These are phyloP conservation scores for Sequoia sempervirens DNA, from an alignment of 75 land plant species.

Conservation along the genomic window DNA sequence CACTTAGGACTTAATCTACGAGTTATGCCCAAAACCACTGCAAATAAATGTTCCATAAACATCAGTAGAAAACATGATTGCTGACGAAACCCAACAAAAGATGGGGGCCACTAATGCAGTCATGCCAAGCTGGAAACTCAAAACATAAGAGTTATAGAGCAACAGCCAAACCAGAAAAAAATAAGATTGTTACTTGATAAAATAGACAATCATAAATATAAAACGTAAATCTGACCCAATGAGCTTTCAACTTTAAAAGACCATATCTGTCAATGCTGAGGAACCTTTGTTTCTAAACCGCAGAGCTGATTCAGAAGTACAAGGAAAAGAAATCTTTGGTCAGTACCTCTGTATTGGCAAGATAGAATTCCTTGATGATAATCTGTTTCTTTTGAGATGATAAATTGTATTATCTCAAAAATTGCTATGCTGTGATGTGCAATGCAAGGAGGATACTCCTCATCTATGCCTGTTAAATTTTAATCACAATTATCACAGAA, in stretches of 20 bases:
- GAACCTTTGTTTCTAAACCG: background rate
- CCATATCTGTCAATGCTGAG: background rate
- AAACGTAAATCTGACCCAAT: background rate
- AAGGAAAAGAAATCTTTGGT: background rate
- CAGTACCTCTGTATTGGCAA: background rate
- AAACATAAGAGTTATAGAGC: background rate
- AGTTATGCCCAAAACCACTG: background rate
- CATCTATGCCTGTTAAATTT: background rate
- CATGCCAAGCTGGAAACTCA: background rate
- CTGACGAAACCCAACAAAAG: background rate
- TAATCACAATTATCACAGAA: background rate
- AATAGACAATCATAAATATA: background rate
- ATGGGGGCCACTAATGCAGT: background rate
- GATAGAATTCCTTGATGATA: background rate
- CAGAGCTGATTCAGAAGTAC: background rate
- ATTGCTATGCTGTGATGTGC: background rate
- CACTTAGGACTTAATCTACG: background rate
- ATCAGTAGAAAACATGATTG: background rate
- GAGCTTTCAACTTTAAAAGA: background rate
- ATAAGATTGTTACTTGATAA: background rate
- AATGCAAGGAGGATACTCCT: background rate
- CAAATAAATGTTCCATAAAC: background rate
- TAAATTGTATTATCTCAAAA: background rate
- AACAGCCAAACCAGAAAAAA: background rate
- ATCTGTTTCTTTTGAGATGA: background rate